These are phyloP conservation scores for Begonia loranthoides DNA, from an alignment of 306 rosid genomes.

Conservation along the genomic window DNA sequence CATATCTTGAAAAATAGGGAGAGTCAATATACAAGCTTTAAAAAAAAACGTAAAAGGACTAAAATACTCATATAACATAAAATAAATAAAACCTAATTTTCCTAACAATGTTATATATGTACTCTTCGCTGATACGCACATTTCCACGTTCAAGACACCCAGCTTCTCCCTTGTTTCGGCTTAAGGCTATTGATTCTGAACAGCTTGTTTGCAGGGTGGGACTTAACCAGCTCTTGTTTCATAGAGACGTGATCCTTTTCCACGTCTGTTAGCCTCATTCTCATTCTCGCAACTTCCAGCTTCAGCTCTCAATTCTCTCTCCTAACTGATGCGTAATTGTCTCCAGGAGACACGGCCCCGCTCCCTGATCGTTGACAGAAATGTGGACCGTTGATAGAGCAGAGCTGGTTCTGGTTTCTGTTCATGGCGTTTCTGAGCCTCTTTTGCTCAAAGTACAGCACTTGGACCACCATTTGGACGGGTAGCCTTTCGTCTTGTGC, in stretches of 20 bases:
- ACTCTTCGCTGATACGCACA: slow-evolving; percentile 16
- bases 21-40: too few species aligned
- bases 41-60: too few species aligned
- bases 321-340: slow-evolving; percentile 91
- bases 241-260: too few species aligned
- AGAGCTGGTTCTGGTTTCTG: slow-evolving; percentile 70
- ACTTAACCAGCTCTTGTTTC: slow-evolving; percentile 74
- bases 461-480: slow-evolving; percentile 92
- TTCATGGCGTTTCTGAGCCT: slow-evolving; percentile 85
- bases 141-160: slow-evolving; percentile 49
- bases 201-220: slow-evolving; percentile 66
- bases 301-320: too few species aligned
- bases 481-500: slow-evolving; percentile 94
- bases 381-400: slow-evolving; percentile 46
- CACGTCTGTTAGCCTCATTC: slow-evolving; percentile 96
- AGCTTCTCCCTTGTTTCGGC: slow-evolving; percentile 72
- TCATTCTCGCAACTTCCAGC: slow-evolving; percentile 94
- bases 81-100: too few species aligned
- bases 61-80: too few species aligned
- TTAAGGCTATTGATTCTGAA: slow-evolving; percentile 49
- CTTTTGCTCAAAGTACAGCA: slow-evolving; percentile 90
- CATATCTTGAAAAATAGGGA: too few species aligned
- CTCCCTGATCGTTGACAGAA: slow-evolving; percentile 92
- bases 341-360: slow-evolving; percentile 92
- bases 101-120: slow-evolving; percentile 33